Percentiles rank a stretch among this genome's conserved stretches.
Evolutionary conservation across 345 rosid genomes (phyloP).

Genomic region (Moricandia moricandioides): DNA sequence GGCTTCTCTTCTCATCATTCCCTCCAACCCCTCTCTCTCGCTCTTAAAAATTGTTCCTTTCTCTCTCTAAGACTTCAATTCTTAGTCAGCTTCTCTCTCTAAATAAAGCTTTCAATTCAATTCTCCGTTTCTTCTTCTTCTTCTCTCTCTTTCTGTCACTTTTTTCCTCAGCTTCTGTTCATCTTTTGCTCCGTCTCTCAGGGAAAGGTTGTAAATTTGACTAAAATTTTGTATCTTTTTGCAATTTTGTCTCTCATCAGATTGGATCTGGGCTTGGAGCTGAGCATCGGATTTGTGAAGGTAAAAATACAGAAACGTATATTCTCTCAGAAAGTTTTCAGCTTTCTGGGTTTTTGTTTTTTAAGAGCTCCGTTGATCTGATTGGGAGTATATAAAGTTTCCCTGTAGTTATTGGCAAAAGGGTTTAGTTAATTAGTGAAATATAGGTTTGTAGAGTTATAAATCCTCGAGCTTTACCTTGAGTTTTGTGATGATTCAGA

Average conservation of each 20-base stretch:
- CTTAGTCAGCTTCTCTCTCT: slow-evolving; percentile 36
- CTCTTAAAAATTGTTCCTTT: neutral
- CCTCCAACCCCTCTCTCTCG: slow-evolving; percentile 42
- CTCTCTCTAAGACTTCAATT: slow-evolving; percentile 34
- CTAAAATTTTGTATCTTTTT: neutral
- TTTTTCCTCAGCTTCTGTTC: slow-evolving; percentile 28
- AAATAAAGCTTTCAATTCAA: slow-evolving; percentile 31
- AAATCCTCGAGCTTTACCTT: slow-evolving; percentile 17
- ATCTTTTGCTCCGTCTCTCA: slow-evolving; percentile 23
- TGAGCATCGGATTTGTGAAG: neutral
- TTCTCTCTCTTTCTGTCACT: slow-evolving; percentile 26
- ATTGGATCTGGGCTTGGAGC: slow-evolving; percentile 61
- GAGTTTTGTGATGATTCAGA: slow-evolving; percentile 10
- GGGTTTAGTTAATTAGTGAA: slow-evolving; percentile 13
- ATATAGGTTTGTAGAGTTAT: slow-evolving; percentile 1
- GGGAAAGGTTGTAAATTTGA: slow-evolving; percentile 17
- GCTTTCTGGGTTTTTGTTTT: neutral
- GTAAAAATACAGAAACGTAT: neutral
- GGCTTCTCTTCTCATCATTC: slow-evolving; percentile 87
- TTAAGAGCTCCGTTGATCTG: neutral
- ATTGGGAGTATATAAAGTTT: neutral
- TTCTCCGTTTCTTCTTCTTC: slow-evolving; percentile 11
- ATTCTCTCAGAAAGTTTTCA: neutral
- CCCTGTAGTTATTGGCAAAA: neutral
- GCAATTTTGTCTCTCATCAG: neutral